Percentiles rank a stretch among this genome's conserved stretches.
phyloP scores from a whole-genome alignment of 2,329 filamentous ascomycete species.

The Epichloe hybrida region DNA sequence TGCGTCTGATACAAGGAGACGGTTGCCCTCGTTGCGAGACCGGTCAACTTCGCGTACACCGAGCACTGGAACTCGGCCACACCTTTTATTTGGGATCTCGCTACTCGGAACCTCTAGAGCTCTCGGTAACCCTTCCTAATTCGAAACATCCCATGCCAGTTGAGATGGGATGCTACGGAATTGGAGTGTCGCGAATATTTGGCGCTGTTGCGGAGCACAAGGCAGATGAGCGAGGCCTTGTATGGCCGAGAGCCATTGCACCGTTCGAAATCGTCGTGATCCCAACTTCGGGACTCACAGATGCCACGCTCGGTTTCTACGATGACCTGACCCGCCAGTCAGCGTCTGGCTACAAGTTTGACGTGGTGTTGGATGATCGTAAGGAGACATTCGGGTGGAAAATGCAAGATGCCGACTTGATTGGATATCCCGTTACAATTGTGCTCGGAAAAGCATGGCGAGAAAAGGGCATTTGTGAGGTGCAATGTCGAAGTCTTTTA shows the following conservation, averaged over 20 bases:
- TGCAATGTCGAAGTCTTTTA: slow-evolving; percentile 61
- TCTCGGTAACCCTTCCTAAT: slow-evolving; percentile 36
- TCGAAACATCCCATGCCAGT: slow-evolving; percentile 35
- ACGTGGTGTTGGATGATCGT: slow-evolving; percentile 65
- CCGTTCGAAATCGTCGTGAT: slow-evolving; percentile 69
- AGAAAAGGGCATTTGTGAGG: slow-evolving; percentile 47
- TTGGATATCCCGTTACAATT: slow-evolving; percentile 76
- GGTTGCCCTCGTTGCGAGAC: slow-evolving; percentile 55
- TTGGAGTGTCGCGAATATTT: slow-evolving; percentile 83
- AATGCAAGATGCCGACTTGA: slow-evolving; percentile 74
- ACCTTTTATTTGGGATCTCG: slow-evolving; percentile 88
- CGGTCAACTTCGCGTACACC: slow-evolving; percentile 50
- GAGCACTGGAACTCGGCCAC: slow-evolving; percentile 81
- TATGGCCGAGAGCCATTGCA: slow-evolving; percentile 78
- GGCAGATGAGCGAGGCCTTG: slow-evolving; percentile 58
- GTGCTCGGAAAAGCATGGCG: slow-evolving; percentile 63
- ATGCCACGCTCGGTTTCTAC: slow-evolving; percentile 46
- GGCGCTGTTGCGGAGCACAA: slow-evolving; percentile 70
- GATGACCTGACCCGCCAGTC: slow-evolving; percentile 35
- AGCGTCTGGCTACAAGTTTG: slow-evolving; percentile 25
- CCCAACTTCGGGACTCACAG: slow-evolving; percentile 29
- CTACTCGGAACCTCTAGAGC: slow-evolving; percentile 65
- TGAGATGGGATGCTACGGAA: slow-evolving; percentile 94
- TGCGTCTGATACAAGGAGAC: slow-evolving; percentile 55
- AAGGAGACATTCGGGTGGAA: slow-evolving; percentile 64